These are phyloP conservation scores for Tulasnella sp. DNA, from an alignment of 768 basidiomycete genomes.

Conservation along the genomic window DNA sequence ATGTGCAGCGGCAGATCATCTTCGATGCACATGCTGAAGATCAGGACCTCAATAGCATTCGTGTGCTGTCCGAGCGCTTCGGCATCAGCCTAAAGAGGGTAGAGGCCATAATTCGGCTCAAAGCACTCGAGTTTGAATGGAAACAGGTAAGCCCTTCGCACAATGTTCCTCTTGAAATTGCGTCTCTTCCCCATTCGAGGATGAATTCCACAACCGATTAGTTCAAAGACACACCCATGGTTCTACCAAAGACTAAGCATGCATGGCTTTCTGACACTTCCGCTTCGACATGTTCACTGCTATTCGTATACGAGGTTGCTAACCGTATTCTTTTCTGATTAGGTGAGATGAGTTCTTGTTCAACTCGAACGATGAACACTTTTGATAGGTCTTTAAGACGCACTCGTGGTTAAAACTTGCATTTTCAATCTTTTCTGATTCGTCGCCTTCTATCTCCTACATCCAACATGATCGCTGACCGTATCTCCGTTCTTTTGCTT, in stretches of 20 bases:
- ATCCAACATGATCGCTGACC: slow-evolving; percentile 29
- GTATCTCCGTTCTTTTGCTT: slow-evolving; percentile 49
- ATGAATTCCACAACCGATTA: slow-evolving; percentile 50
- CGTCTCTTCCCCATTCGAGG: slow-evolving; percentile 20
- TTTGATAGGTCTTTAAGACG: slow-evolving; percentile 95
- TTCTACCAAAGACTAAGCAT: slow-evolving; percentile 27
- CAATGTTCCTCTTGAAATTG: slow-evolving; percentile 10
- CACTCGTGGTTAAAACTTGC: slow-evolving; percentile 51
- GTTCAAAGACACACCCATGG: slow-evolving; percentile 31
- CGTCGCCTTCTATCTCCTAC: slow-evolving; percentile 18
- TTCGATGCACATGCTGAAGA: slow-evolving; percentile 51
- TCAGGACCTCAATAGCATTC: slow-evolving; percentile 44
- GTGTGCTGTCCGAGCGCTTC: slow-evolving; percentile 48
- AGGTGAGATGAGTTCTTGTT: slow-evolving; percentile 4
- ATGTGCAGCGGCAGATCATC: slow-evolving; percentile 43
- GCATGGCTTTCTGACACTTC: slow-evolving; percentile 31
- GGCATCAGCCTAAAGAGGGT: slow-evolving; percentile 66
- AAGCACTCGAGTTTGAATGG: slow-evolving; percentile 64
- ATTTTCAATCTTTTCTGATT: slow-evolving; percentile 18
- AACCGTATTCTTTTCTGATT: neutral
- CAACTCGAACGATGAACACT: slow-evolving; percentile 24
- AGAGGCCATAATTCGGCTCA: slow-evolving; percentile 72
- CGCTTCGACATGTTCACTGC: neutral
- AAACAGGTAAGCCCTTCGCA: slow-evolving; percentile 44
- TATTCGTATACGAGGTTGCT: neutral